Evolutionary conservation across 352 stramenopile genomes (phyloP), one percentile per base, ranked within the genome.

Genomic region (Globisporangium heterothallicum): DNA sequence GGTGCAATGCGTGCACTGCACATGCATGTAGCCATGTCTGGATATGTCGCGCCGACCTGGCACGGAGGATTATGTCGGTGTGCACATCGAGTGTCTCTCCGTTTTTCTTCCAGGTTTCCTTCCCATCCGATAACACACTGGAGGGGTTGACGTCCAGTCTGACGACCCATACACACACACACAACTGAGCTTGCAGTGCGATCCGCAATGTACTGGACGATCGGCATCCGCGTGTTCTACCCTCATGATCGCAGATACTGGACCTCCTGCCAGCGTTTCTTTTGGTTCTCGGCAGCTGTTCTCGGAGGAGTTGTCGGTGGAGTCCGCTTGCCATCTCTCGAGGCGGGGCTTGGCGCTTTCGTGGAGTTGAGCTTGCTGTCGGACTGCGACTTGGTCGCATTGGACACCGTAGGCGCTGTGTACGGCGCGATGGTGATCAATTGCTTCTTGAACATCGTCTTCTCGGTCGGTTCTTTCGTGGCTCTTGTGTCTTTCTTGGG

Each of bases 401-500:
- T 50, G n/a, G 29, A 27, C 10, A 50, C 44, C 5, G 44, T 29
- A 5, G 4, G 35, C 6, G 44, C 44, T 9, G 44, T 50, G 27
- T 50, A 50, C 19, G 44, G 44, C 14, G 44, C 44, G 44, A 50
- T 50, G 27, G 44, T 41, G 44, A 50, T 50, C 19, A 50, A 19
- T 18, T 50, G 44, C 25, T 35, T 34, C 44, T 41, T 50, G 44
- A 50, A 50, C 44, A 50, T 50, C 44, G 6, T 36, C 2, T 8
- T 36, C 9, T 36, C 6, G 12, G 30, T 36, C 2, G 2, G 30
- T 16, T 36, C 30, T 36, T 8, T 36, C 1, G 30, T 36, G 30
- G 6, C 30, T 36, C 30, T 36, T 36, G 30, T 36, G 30, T 36
- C 9, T 8, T 36, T 36, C 9, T 13, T 36, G 30, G 30, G 30